phyloP scores from a whole-genome alignment of 2,329 filamentous ascomycete species.

The Paramyrothecium sp. region DNA sequence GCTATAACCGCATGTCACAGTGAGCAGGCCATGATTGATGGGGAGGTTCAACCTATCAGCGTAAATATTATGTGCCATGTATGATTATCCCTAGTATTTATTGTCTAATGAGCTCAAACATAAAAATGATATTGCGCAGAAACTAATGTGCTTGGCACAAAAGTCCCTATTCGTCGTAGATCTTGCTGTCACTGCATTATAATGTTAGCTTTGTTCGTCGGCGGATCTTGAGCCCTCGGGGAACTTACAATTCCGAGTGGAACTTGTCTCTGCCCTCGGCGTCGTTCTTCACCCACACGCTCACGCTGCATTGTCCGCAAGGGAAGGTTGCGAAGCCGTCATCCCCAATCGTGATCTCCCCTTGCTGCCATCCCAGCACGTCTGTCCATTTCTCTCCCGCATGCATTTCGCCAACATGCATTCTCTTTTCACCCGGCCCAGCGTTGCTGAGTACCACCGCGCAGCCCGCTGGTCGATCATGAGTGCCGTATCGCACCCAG shows the following conservation, averaged over 20 bases:
- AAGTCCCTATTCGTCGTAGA: neutral
- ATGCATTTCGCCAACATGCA: conserved; percentile 61
- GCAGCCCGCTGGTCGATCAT: conserved; percentile 45
- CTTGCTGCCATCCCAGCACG: conserved; percentile 53
- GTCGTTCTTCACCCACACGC: conserved; percentile 57
- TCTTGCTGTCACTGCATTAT: neutral
- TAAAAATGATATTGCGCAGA: too few relatives aligned
- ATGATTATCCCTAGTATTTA: too few relatives aligned
- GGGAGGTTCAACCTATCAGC: too few relatives aligned
- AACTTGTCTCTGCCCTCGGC: conserved; percentile 49
- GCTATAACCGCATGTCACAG: too few relatives aligned
- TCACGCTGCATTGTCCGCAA: conserved; percentile 52
- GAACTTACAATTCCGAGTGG: conserved; percentile 35
- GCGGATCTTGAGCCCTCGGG: neutral
- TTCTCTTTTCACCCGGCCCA: conserved; percentile 50
- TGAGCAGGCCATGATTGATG: too few relatives aligned
- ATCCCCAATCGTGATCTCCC: conserved; percentile 57
- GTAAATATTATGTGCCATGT: too few relatives aligned
- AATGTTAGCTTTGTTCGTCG: neutral
- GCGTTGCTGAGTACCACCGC: conserved; percentile 58
- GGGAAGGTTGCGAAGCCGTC: conserved; percentile 61
- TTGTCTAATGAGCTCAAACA: too few relatives aligned
- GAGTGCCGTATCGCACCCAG: conserved; percentile 51
- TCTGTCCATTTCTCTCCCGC: conserved; percentile 64
- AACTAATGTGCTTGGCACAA: too few relatives aligned